Conservation (phyloP, 129 eudicot genomes). For the Smallanthus sonchifolius region DNA sequence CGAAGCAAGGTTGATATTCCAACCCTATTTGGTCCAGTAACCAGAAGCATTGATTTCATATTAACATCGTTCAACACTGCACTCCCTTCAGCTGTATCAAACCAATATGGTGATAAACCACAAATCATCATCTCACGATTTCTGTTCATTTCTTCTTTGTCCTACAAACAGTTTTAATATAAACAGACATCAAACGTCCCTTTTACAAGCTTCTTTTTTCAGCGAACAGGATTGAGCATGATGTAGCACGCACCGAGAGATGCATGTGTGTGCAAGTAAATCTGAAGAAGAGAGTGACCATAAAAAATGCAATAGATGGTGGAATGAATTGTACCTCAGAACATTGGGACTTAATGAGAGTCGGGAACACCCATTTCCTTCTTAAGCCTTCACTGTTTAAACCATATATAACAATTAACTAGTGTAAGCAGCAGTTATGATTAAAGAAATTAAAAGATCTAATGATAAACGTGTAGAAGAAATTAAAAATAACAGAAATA, state of each 20-base stretch:
- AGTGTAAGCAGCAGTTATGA: not conserved
- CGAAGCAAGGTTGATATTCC: conserved; percentile 94
- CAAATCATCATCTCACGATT: conserved; percentile 60
- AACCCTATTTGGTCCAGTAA: conserved; percentile 98
- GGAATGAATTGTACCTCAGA: conserved; percentile 48
- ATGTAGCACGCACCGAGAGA: not conserved
- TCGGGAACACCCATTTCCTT: conserved; percentile 93
- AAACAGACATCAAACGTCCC: no score
- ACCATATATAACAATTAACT: not conserved
- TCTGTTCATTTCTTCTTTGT: conserved; percentile 22
- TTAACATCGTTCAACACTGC: conserved; percentile 66
- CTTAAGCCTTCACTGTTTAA: conserved; percentile 87
- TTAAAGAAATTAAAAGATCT: not conserved
- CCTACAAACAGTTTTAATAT: conserved; percentile 37
- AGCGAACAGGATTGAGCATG: not conserved
- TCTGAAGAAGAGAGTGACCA: not conserved
- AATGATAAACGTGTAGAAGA: no score
- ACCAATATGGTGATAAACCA: conserved; percentile 94
- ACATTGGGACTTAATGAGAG: conserved; percentile 44
- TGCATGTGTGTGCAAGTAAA: not conserved
- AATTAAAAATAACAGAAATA: no score
- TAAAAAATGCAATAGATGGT: not conserved
- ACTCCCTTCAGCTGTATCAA: conserved; percentile 81
- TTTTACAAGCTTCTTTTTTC: not conserved
- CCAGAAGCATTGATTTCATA: conserved; percentile 79